Percentiles rank a stretch among this genome's conserved stretches.
phyloP scores from a whole-genome alignment of 1,284 basidiomycete species.

The Cutaneotrichosporon sp. region DNA sequence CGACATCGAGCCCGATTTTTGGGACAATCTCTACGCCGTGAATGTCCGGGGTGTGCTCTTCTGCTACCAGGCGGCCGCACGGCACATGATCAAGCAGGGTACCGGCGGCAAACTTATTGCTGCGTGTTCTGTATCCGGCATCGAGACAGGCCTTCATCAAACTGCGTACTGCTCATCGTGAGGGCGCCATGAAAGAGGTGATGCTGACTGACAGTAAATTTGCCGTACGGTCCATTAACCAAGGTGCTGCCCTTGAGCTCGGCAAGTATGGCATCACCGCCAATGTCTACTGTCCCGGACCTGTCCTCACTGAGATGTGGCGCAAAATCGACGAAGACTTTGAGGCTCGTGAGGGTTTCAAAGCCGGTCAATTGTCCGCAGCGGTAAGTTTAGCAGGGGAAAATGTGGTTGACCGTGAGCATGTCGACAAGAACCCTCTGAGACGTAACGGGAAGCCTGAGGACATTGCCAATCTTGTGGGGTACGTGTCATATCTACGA shows the following conservation, averaged over 20 bases:
- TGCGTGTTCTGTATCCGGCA: background rate
- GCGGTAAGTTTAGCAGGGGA: background rate
- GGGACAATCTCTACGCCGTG: constrained; percentile 38
- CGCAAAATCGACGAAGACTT: constrained; percentile 17
- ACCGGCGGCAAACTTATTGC: constrained; percentile 49
- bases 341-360: background rate
- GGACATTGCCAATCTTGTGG: background rate
- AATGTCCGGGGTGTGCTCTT: constrained; percentile 46
- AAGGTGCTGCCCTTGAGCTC: constrained; percentile 48
- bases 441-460: constrained; percentile 6
- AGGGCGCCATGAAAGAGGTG: background rate
- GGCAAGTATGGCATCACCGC: constrained; percentile 52
- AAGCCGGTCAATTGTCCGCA: background rate
- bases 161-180: background rate
- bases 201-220: constrained; percentile 44
- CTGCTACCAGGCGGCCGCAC: constrained; percentile 49
- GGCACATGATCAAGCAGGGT: constrained; percentile 52
- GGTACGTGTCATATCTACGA: background rate
- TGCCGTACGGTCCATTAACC: constrained; percentile 49
- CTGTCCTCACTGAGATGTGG: constrained; percentile 47
- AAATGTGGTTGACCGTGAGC: background rate
- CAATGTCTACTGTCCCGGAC: constrained; percentile 55
- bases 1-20: constrained; percentile 38
- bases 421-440: background rate
- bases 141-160: background rate